These are phyloP conservation scores for Diaporthe citrichinensis DNA, from an alignment of 2,329 filamentous ascomycete genomes.

Conservation along the genomic window DNA sequence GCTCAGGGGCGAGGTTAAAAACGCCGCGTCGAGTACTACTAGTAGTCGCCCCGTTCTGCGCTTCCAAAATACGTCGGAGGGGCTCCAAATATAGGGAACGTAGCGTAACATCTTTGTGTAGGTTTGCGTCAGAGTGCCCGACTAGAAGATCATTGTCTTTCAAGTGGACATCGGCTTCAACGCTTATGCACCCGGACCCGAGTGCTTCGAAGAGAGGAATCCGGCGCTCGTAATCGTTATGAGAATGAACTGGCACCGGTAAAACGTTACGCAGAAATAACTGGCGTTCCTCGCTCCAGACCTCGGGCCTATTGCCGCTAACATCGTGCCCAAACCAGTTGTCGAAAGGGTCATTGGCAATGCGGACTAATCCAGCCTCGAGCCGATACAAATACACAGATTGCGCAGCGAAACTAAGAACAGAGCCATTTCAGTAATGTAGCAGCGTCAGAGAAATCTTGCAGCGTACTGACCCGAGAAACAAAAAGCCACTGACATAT, in stretches of 20 bases:
- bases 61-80: constrained; percentile 9
- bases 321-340: not conserved
- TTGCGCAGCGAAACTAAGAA: constrained; percentile 3
- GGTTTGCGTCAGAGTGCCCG: constrained; percentile 7
- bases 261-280: constrained; percentile 14
- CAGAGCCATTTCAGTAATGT: constrained; percentile 6
- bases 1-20: not conserved
- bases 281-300: constrained; percentile 20
- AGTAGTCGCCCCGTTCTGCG: not conserved
- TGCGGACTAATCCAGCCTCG: constrained; percentile 12
- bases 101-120: constrained; percentile 15
- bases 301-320: not conserved
- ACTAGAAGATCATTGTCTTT: constrained; percentile 23
- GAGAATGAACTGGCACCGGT: constrained; percentile 24
- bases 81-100: constrained; percentile 14
- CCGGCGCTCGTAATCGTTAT: constrained; percentile 22
- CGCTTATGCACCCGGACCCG: constrained; percentile 27
- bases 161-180: constrained; percentile 30
- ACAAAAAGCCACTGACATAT: constrained; percentile 17
- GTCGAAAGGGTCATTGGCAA: constrained; percentile 20
- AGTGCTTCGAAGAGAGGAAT: constrained; percentile 23
- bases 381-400: constrained; percentile 15
- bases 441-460: not conserved
- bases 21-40: constrained; percentile 12
- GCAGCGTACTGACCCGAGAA: constrained; percentile 9